Conservation (phyloP, 306 rosid genomes). For the Inga laurina region DNA sequence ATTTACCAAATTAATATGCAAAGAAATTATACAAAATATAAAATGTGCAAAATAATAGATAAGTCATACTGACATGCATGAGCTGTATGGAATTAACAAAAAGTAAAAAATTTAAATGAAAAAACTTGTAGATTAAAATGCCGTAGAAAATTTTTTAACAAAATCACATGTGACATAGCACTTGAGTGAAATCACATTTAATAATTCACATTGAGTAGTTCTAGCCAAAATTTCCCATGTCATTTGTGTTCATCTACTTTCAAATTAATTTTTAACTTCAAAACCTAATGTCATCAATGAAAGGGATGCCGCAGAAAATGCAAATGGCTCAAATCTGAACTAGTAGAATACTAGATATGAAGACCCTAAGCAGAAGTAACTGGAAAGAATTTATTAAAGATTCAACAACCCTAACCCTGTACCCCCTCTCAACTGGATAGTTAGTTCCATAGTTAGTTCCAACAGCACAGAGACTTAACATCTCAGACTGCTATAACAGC, state of each 20-base stretch:
- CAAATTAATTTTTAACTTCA: neutral
- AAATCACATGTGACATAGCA: neutral
- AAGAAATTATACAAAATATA: neutral
- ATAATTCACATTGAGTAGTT: conserved; percentile 17
- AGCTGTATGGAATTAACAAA: conserved; percentile 11
- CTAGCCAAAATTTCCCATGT: conserved; percentile 20
- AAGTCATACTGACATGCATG: neutral
- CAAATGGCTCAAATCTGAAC: neutral
- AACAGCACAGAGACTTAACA: neutral
- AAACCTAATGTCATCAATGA: neutral
- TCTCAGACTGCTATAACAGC: neutral
- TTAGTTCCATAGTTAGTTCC: neutral
- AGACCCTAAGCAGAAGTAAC: neutral
- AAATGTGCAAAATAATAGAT: conserved; percentile 7
- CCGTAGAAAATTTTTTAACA: conserved; percentile 7
- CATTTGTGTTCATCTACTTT: conserved; percentile 21
- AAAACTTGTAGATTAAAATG: neutral
- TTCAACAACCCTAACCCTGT: neutral
- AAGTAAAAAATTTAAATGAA: conserved; percentile 25
- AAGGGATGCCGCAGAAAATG: neutral
- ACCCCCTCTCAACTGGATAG: neutral
- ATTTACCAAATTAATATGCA: conserved; percentile 11
- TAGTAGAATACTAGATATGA: neutral
- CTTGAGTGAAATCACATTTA: neutral
- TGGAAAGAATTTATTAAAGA: neutral